phyloP scores from a whole-genome alignment of 208 protist species.

The Leishmania braziliensis region DNA sequence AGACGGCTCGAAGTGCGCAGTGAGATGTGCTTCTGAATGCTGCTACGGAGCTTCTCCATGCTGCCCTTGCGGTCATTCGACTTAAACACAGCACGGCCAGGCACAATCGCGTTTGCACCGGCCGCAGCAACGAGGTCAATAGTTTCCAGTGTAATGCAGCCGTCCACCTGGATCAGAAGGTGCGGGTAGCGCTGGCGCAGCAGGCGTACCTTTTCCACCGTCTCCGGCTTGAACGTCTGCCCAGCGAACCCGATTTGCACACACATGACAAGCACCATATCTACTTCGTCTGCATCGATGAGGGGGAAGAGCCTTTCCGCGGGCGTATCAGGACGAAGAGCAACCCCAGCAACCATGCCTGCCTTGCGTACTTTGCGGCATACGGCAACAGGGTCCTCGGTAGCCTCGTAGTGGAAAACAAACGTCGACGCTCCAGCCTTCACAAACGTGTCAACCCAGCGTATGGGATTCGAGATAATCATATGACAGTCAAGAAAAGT shows the following conservation, averaged over 20 bases:
- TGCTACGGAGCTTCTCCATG: conserved; percentile 42
- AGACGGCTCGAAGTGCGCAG: conserved; percentile 25
- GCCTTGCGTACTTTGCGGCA: conserved; percentile 67
- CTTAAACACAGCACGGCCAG: conserved; percentile 96
- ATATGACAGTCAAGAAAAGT: conserved; percentile 95
- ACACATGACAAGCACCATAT: conserved; percentile 98
- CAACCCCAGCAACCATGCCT: conserved; percentile 92
- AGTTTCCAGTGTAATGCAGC: conserved; percentile 94
- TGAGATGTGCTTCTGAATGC: conserved; percentile 33
- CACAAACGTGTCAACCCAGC: conserved; percentile 85
- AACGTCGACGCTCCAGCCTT: conserved; percentile 87
- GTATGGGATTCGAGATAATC: conserved; percentile 92
- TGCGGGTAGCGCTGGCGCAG: conserved; percentile 82
- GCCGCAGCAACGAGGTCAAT: conserved; percentile 91
- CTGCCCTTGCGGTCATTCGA: conserved; percentile 41
- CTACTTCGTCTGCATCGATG: conserved; percentile 81
- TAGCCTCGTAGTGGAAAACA: conserved; percentile 94
- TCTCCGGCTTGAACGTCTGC: conserved; percentile 97
- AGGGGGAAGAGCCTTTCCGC: conserved; percentile 52
- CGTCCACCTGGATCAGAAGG: conserved; percentile 98
- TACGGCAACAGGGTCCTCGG: conserved; percentile 41
- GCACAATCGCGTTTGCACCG: conserved; percentile 98
- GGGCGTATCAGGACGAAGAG: conserved; percentile 94
- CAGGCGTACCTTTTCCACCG: conserved; percentile 95
- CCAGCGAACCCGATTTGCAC: conserved; percentile 99